phyloP scores from a whole-genome alignment of 768 basidiomycete genomes.

The Dacryopinax primogenitus region DNA sequence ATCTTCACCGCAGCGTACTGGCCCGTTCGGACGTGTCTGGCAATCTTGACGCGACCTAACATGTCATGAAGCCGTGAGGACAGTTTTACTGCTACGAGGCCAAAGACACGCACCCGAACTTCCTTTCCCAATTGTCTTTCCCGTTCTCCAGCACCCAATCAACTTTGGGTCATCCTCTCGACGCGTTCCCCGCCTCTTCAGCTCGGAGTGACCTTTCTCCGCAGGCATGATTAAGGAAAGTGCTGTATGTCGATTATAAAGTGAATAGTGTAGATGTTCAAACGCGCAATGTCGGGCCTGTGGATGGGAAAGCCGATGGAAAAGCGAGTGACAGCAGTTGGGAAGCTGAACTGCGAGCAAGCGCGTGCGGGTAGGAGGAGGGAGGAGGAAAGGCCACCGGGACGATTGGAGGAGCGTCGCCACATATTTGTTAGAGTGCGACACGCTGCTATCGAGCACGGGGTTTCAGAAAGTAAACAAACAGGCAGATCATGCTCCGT shows the following conservation, averaged over 20 bases:
- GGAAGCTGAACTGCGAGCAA: not conserved
- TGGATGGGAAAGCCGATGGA: not conserved
- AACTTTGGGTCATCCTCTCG: constrained; percentile 20
- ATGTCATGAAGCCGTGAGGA: not conserved
- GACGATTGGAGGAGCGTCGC: not conserved
- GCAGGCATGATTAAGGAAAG: constrained; percentile 1
- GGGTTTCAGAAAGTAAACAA: constrained; percentile 8
- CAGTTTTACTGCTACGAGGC: not conserved
- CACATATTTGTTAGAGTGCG: constrained; percentile 7
- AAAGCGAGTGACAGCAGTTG: not conserved
- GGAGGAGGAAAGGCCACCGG: constrained; percentile 5
- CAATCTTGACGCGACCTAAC: constrained; percentile 78
- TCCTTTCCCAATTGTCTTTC: constrained; percentile 70
- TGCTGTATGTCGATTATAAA: constrained; percentile 6
- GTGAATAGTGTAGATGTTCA: not conserved
- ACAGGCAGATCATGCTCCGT: not conserved
- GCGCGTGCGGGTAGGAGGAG: not conserved
- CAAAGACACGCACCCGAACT: constrained; percentile 45
- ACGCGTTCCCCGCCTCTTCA: constrained; percentile 4
- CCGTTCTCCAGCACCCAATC: constrained; percentile 74
- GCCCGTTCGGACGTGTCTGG: constrained; percentile 73
- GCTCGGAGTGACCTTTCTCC: constrained; percentile 7
- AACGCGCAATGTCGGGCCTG: not conserved
- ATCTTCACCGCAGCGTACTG: constrained; percentile 92
- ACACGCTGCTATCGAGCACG: not conserved